Evolutionary conservation across 2,329 filamentous ascomycete genomes (phyloP), one percentile per base, ranked within the genome.

Genomic region (Monosporascus cannonballus): DNA sequence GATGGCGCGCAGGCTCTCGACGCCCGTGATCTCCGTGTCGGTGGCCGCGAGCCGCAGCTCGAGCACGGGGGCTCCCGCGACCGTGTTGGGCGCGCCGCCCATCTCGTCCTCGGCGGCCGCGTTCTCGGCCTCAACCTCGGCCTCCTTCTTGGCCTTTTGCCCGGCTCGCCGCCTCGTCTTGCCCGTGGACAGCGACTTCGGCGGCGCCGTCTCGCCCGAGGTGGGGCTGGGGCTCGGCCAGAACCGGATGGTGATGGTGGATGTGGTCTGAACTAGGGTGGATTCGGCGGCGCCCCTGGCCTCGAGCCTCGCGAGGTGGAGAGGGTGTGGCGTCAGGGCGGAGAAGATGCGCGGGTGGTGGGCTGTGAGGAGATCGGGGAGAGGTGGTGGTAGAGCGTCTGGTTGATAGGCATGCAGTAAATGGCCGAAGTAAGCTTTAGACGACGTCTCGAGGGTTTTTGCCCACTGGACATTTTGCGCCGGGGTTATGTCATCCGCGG

Each of bases 351-450:
- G 73, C 5, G 53, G 50, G 25, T 61, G 52, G 36, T 58, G 55
- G 30, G 53, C 36, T 17, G 60, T 48, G 25, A 64, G 50, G 5
- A 63, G 52, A 20, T 46, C 38, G 34, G 56, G 53, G 38, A 58
- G 36, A 25, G 48, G 34, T 17, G 48, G 53, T 9, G 54, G 48
- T 9, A 59, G 27, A 41, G 47, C 27, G 8, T 52, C 50, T 11
- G 52, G 48, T 2, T 49, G 15, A 24, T 59, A 54, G 22, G 53
- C 48, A 37, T 66, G 61, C 22, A 83, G 70, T 36, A 82, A 56
- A 50, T 79, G 75, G 18, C 80, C 80, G 58, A 83, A 83, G 3
- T 70, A 68, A 11, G 78, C 77, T 3, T 61, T 64, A 1, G 74
- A 73, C 8, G 53, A 61, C 46, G 56, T 66, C 50, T 18, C 54